Evolutionary conservation across 345 rosid genomes (phyloP), one percentile per base, ranked within the genome.

Genomic region (Bruguiera sexangula): DNA sequence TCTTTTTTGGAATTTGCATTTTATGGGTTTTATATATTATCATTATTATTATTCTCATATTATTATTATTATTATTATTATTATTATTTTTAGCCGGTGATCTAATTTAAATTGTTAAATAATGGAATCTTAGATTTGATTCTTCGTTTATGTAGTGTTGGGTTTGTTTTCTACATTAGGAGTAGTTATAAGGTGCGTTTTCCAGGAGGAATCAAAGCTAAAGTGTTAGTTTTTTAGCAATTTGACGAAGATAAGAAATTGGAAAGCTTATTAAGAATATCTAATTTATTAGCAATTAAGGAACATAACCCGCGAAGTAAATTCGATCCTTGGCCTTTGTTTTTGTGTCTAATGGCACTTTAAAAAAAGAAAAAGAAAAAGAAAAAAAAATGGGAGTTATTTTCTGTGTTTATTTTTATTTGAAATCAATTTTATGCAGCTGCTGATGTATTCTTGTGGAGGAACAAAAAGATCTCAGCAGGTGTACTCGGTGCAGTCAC

Each of bases 401-500:
- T 22, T 8, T 8, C 16, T 24, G 4, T 56, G 18, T 26, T 54
- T 55, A 9, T 55, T 56, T 56, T 51, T 1, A 8, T 39, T 31
- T 73, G n/a, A 3, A 54, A 55, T 53, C 56, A 52, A 37, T 50
- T 75, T 60, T 63, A 32, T 74, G 74, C 85, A 88, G 96, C 90
- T 74, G 98, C 98, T 64, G 96, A 93, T 90, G 89, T 90, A 79
- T 80, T 93, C 24, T 79, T 93, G 78, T 90, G 98, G 96, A 90
- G 91, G 80, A 85, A 93, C 84, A 93, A 93, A 76, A 88, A 90
- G 78, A 65, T 87, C 0, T 87, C 98, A 18, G 90, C 82, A 0
- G 79, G 83, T 50, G 89, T 88, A 50, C 90, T 93, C 59, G 89
- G 90, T 64, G 83, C 73, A 4, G 95, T 82, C 4, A 87, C 96